Percentiles rank a stretch among this genome's conserved stretches.
Conservation (phyloP, 768 basidiomycete species). For the Agrocybe chaxingu region DNA sequence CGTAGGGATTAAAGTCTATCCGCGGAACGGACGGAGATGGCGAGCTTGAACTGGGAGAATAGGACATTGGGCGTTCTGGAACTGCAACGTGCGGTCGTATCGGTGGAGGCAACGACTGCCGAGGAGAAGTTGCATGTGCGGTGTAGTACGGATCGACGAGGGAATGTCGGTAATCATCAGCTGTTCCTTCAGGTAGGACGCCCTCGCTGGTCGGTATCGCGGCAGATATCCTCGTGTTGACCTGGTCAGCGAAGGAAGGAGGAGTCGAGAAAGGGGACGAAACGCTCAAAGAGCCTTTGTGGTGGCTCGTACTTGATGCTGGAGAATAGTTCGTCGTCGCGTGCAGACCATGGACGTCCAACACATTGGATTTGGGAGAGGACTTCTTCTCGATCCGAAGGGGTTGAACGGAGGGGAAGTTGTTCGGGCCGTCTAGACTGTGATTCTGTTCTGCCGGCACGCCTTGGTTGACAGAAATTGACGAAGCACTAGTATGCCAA, state of each 20-base stretch:
- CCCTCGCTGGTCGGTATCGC: neutral
- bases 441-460: neutral
- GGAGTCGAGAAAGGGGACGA: no score
- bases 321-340: neutral
- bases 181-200: neutral
- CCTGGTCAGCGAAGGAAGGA: no score
- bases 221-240: no score
- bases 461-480: neutral
- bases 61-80: constrained; percentile 4
- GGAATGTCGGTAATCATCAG: neutral
- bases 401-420: constrained; percentile 14
- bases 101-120: constrained; percentile 9
- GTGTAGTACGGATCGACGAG: constrained; percentile 4
- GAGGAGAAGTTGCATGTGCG: constrained; percentile 2
- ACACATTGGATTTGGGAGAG: constrained; percentile 6
- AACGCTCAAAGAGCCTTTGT: no score
- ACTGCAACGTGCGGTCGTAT: constrained; percentile 2
- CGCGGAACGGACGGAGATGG: constrained; percentile 11
- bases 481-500: neutral
- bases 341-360: neutral
- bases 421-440: neutral
- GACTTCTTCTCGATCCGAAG: constrained; percentile 25
- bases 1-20: constrained; percentile 41
- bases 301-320: neutral
- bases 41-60: neutral